phyloP scores from a whole-genome alignment of 2,329 filamentous ascomycete genomes.

The Mycosphaerella arachidis region DNA sequence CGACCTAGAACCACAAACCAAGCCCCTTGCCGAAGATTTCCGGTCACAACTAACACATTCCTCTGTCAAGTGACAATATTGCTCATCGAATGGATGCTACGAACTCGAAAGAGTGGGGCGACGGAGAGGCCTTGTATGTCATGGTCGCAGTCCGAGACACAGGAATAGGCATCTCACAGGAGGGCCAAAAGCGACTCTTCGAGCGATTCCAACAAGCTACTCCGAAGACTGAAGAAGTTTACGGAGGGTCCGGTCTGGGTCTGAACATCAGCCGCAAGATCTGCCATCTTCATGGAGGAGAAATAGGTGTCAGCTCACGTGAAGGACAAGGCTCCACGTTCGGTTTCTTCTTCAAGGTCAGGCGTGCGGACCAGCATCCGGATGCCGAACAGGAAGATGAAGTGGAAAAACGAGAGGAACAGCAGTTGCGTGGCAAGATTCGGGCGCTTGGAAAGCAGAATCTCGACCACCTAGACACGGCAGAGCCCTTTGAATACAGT shows the following conservation, averaged over 20 bases:
- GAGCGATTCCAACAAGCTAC: slow-evolving; percentile 39
- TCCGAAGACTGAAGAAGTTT: slow-evolving; percentile 34
- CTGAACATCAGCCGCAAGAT: slow-evolving; percentile 45
- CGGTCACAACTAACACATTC: too few relatives aligned
- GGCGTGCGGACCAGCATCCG: slow-evolving; percentile 7
- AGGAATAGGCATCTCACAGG: slow-evolving; percentile 39
- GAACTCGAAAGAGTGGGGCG: slow-evolving; percentile 39
- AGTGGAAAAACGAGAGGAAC: slow-evolving; percentile 4
- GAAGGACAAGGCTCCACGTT: slow-evolving; percentile 39
- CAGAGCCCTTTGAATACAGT: slow-evolving; percentile 11
- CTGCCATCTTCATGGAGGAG: slow-evolving; percentile 41
- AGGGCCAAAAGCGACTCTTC: slow-evolving; percentile 40
- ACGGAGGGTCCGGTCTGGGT: slow-evolving; percentile 43
- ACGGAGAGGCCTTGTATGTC: slow-evolving; percentile 38
- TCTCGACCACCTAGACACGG: slow-evolving; percentile 3
- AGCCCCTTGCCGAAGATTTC: too few relatives aligned
- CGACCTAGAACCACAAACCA: too few relatives aligned
- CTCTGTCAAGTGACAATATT: slow-evolving; percentile 26
- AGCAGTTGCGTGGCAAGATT: slow-evolving; percentile 10
- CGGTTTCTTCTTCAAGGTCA: slow-evolving; percentile 40
- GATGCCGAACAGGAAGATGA: neutral
- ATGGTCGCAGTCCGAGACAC: slow-evolving; percentile 44
- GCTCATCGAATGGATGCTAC: slow-evolving; percentile 40
- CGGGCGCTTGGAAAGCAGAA: slow-evolving; percentile 7
- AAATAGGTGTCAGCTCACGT: slow-evolving; percentile 42